Percentiles rank a stretch among this genome's conserved stretches.
phyloP scores from a whole-genome alignment of 2,329 filamentous ascomycete species.

The Zelopaecilomyces penicillatus region DNA sequence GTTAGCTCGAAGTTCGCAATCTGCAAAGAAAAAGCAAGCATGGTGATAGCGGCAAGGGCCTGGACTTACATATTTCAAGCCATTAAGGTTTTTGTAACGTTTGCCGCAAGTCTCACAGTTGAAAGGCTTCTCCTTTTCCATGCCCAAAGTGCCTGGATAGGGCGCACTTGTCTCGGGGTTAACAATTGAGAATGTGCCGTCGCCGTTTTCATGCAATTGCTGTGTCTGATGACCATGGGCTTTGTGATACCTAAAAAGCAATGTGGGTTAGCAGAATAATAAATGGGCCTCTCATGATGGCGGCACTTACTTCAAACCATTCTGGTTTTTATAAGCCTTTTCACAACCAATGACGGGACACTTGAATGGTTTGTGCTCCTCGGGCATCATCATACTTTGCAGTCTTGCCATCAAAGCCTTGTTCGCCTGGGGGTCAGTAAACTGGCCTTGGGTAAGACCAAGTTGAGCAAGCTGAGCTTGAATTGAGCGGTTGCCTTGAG shows the following conservation, averaged over 20 bases:
- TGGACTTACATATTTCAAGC: constrained; percentile 76
- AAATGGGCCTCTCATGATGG: not conserved
- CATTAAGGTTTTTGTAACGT: constrained; percentile 98
- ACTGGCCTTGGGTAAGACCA: constrained; percentile 66
- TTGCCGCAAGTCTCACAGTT: constrained; percentile 96
- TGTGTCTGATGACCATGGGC: constrained; percentile 93
- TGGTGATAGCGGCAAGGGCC: not conserved
- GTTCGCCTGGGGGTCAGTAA: constrained; percentile 68
- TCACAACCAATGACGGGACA: constrained; percentile 98
- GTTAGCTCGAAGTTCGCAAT: constrained; percentile 22
- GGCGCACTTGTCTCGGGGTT: constrained; percentile 91
- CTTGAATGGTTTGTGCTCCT: constrained; percentile 95
- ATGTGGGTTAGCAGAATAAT: constrained; percentile 1
- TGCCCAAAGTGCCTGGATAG: constrained; percentile 93
- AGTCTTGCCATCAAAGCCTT: constrained; percentile 48
- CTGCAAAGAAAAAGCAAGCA: not conserved
- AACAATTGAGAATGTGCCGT: constrained; percentile 96
- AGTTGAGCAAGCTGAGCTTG: constrained; percentile 63
- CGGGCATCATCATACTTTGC: constrained; percentile 58
- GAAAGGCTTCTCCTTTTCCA: constrained; percentile 99
- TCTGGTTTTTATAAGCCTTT: constrained; percentile 99
- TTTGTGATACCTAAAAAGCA: constrained; percentile 53
- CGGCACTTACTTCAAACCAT: constrained; percentile 76
- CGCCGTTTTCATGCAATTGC: constrained; percentile 90
- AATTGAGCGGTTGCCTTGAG: constrained; percentile 53